Evolutionary conservation across 2,329 filamentous ascomycete species (phyloP), one percentile per base, ranked within the genome.

Genomic region (Sordariomycetes sp.): DNA sequence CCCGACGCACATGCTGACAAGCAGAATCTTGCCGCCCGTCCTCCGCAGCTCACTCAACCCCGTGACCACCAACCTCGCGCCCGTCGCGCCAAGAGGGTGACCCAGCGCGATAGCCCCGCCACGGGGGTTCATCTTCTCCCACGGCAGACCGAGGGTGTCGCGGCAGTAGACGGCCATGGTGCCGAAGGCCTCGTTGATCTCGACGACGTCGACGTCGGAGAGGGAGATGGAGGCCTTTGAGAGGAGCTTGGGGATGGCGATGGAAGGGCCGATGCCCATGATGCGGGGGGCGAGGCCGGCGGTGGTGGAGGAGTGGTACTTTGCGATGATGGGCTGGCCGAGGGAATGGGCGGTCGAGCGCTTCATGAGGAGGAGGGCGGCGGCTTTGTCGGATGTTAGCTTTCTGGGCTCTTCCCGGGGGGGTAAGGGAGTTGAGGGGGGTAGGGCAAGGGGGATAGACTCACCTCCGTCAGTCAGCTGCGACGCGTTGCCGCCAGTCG

Each of bases 121-220:
- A 60, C 87, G 78, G 28, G 85, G 80, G 74, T 94, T 94, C 79
- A 94, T 81, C 81, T 90, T 92, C 65, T 78, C 71, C 71, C 79
- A 81, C 67, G 88, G 84, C 55, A 92, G 74, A 62, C 81, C 81
- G 55, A 94, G 78, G 62, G 76, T 82, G 65, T 90, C 79, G 57
- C 87, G 74, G 74, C 90, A 96, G 80, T 96, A 97, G 34, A 96
- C 91, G 1, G 90, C 91, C 94, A 97, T 97, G 56, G 88, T 94
- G 24, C 91, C 92, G 66, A 99, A 99, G 1, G 94, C 94, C 79
- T 99, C 94, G 76, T 99, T 99, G 68, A 99, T 74, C 79, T 97
- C 94, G 64, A 92, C 78, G 39, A 97, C 80, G 67, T 99, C 94
- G 61, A 94, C 81, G 65, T 97, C 94, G 59, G 86, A 81, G 57